Conservation (phyloP, 2,329 filamentous ascomycete species). For the Parasarocladium wereldwijsianum region DNA sequence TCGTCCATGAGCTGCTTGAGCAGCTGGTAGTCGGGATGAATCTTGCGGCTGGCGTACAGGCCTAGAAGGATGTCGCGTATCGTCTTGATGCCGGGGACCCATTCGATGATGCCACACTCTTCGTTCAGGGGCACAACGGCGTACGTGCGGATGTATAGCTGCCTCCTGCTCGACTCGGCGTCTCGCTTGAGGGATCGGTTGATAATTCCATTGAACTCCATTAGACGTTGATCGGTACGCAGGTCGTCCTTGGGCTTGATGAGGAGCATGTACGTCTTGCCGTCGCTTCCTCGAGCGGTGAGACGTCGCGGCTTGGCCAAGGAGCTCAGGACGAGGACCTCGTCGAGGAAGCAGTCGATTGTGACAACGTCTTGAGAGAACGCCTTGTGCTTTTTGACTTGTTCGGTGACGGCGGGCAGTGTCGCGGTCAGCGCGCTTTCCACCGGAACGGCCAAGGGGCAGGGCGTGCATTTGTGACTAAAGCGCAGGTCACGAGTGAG, state of each 20-base stretch:
- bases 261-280: constrained; percentile 73
- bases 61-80: constrained; percentile 78
- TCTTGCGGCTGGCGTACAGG: constrained; percentile 61
- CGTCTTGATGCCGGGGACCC: constrained; percentile 92
- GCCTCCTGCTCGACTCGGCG: constrained; percentile 75
- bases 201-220: constrained; percentile 99
- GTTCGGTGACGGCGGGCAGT: constrained; percentile 60
- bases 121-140: constrained; percentile 94
- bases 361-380: constrained; percentile 80
- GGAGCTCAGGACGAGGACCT: constrained; percentile 80
- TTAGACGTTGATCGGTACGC: constrained; percentile 90
- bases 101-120: constrained; percentile 95
- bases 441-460: constrained; percentile 74
- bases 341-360: constrained; percentile 67
- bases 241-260: constrained; percentile 98
- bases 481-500: constrained; percentile 68
- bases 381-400: constrained; percentile 62
- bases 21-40: constrained; percentile 53
- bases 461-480: constrained; percentile 70
- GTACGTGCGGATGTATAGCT: constrained; percentile 93
- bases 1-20: constrained; percentile 51
- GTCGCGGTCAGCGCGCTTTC: constrained; percentile 73
- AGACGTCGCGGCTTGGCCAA: constrained; percentile 86
- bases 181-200: constrained; percentile 88
- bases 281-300: constrained; percentile 77